A percentile compares a stretch with the other conserved stretches of the same genome.
phyloP scores from a whole-genome alignment of 2,329 filamentous ascomycete species.

The Ophiostoma pallidulum region DNA sequence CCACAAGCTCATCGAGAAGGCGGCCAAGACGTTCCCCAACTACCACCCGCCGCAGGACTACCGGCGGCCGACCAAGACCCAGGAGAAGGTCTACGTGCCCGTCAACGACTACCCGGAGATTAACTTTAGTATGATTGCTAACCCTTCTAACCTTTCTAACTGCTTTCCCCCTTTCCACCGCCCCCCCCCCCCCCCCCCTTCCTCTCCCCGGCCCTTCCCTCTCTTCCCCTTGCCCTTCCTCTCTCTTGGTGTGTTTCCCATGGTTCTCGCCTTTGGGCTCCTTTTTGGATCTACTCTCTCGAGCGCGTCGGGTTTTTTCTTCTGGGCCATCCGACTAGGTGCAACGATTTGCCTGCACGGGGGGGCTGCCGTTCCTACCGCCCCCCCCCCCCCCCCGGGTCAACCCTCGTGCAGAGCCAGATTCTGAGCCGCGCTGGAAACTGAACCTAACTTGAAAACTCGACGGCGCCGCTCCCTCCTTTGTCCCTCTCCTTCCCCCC shows the following conservation, averaged over 20 bases:
- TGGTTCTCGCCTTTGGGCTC: not conserved
- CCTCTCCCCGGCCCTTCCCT: conserved; percentile 18
- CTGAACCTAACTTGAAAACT: conserved; percentile 22
- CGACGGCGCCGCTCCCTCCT: not conserved
- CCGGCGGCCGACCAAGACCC: conserved; percentile 96
- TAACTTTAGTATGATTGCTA: conserved; percentile 99
- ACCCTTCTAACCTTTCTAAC: conserved; percentile 86
- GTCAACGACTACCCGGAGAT: conserved; percentile 99
- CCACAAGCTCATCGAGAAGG: conserved; percentile 97
- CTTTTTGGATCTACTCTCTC: not conserved
- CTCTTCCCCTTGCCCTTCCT: conserved; percentile 14
- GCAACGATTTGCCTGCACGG: conserved; percentile 22
- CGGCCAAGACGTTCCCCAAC: conserved; percentile 99
- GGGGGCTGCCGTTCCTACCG: not conserved
- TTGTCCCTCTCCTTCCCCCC: conserved; percentile 14
- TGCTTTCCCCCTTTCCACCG: conserved; percentile 16
- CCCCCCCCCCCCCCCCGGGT: no score
- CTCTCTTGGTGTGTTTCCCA: not conserved
- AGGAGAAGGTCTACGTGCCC: conserved; percentile 99
- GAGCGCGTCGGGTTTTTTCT: conserved; percentile 9
- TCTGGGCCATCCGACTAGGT: conserved; percentile 27
- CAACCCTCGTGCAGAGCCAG: conserved; percentile 23
- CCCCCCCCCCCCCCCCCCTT: no score
- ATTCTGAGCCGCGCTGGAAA: conserved; percentile 21
- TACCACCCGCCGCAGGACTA: conserved; percentile 98